phyloP scores from a whole-genome alignment of 768 basidiomycete genomes.

The Amanita pseudoporphyria region DNA sequence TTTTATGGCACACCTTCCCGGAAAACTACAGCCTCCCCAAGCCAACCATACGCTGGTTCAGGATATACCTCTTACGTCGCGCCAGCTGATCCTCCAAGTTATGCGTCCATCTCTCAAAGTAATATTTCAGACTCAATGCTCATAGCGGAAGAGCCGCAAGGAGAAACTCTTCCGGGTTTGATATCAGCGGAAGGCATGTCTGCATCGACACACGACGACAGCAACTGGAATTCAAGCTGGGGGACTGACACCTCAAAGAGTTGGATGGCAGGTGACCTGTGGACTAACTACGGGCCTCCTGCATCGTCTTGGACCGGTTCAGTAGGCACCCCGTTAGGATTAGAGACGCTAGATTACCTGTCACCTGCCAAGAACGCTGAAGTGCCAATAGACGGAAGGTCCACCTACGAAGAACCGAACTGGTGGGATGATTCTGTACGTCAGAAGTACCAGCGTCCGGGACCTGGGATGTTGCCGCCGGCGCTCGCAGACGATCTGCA shows the following conservation, averaged over 20 bases:
- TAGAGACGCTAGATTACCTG: constrained; percentile 19
- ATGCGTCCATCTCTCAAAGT: constrained; percentile 18
- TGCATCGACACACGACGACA: constrained; percentile 10
- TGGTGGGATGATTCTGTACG: constrained; percentile 61
- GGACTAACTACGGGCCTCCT: constrained; percentile 13
- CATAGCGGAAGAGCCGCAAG: constrained; percentile 31
- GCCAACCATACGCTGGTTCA: constrained; percentile 34
- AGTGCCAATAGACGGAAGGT: constrained; percentile 50
- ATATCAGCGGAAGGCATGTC: constrained; percentile 18
- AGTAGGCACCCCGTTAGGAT: constrained; percentile 10
- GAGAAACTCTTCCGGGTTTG: constrained; percentile 26
- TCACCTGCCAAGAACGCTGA: constrained; percentile 18
- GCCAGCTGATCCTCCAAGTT: constrained; percentile 27
- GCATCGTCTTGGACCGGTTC: constrained; percentile 8
- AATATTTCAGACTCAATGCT: constrained; percentile 50
- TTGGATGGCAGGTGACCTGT: constrained; percentile 13
- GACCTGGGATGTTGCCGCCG: constrained; percentile 62
- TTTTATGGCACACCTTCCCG: constrained; percentile 25
- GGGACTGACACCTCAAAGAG: constrained; percentile 5
- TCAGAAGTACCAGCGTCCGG: constrained; percentile 43
- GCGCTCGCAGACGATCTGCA: constrained; percentile 59
- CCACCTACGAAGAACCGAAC: constrained; percentile 45
- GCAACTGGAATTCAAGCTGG: constrained; percentile 17
- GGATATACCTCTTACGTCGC: constrained; percentile 30
- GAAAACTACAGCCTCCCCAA: constrained; percentile 28